These are phyloP conservation scores for Talaromyces trachyspermus DNA, from an alignment of 495 filamentous ascomycete species.

Conservation along the genomic window DNA sequence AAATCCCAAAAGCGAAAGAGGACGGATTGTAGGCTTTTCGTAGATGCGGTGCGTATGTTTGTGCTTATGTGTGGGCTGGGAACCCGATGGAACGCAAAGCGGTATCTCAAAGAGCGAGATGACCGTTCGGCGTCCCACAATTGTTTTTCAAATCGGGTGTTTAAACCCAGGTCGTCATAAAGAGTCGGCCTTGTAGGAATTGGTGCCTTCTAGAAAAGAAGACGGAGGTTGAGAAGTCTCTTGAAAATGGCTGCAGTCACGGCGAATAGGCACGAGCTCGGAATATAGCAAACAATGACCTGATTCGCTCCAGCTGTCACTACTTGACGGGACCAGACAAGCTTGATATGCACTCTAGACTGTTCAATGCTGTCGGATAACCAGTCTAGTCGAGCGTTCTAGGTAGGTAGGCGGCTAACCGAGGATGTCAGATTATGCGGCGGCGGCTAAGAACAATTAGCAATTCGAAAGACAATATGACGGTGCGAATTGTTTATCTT, in stretches of 20 bases:
- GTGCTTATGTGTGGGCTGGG: slow-evolving; percentile 32
- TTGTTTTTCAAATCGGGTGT: slow-evolving; percentile 29
- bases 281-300: too few species aligned
- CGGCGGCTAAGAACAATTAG: too few species aligned
- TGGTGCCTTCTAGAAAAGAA: not conserved
- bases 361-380: too few species aligned
- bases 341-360: too few species aligned
- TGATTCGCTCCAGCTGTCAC: not conserved
- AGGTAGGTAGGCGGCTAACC: too few species aligned
- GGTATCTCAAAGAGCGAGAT: slow-evolving; percentile 42
- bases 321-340: not conserved
- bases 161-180: not conserved
- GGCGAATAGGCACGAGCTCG: not conserved
- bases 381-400: too few species aligned
- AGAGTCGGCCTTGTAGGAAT: not conserved
- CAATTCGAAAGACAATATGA: too few species aligned
- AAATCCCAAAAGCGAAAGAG: not conserved
- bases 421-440: too few species aligned
- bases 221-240: not conserved
- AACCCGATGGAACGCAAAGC: slow-evolving; percentile 49
- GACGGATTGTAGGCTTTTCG: not conserved
- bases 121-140: slow-evolving; percentile 47
- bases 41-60: not conserved
- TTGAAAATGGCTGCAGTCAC: not conserved
- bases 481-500: too few species aligned